phyloP scores from a whole-genome alignment of 2,329 filamentous ascomycete genomes.

The Fusarium anguioides region DNA sequence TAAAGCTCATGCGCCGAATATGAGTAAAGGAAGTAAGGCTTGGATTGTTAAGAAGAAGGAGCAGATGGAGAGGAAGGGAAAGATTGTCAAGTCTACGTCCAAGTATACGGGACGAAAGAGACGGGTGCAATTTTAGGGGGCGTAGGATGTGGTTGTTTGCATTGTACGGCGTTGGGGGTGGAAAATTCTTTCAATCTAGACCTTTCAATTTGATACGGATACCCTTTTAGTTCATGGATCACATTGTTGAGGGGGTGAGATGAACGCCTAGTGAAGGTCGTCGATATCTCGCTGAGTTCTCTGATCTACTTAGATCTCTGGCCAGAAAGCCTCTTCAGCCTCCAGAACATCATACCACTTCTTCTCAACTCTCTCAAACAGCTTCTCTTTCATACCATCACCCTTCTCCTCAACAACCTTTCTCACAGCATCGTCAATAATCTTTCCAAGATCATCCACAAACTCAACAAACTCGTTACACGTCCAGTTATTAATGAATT shows the following conservation, averaged over 20 bases:
- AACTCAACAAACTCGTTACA: slow-evolving; percentile 69
- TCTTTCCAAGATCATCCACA: slow-evolving; percentile 64
- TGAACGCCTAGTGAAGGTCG: too few relatives aligned
- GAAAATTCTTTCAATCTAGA: slow-evolving; percentile 32
- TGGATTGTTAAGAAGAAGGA: slow-evolving; percentile 91
- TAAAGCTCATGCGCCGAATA: slow-evolving; percentile 59
- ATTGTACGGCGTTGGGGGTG: slow-evolving; percentile 49
- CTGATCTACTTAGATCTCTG: slow-evolving; percentile 40
- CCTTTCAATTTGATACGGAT: slow-evolving; percentile 39
- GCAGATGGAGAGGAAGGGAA: slow-evolving; percentile 94
- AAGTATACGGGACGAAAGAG: slow-evolving; percentile 96
- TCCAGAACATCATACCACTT: slow-evolving; percentile 64
- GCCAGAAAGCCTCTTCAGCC: slow-evolving; percentile 71
- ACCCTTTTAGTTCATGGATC: slow-evolving; percentile 27
- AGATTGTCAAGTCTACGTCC: slow-evolving; percentile 89
- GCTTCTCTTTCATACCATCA: slow-evolving; percentile 44
- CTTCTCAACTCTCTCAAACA: slow-evolving; percentile 55
- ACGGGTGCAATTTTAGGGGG: slow-evolving; percentile 74
- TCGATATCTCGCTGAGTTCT: accelerated
- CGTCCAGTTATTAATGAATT: slow-evolving; percentile 78
- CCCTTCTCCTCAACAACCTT: slow-evolving; percentile 52
- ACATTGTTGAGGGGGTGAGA: too few relatives aligned
- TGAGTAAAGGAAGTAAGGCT: slow-evolving; percentile 80
- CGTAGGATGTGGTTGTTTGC: slow-evolving; percentile 26
- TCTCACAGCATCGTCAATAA: slow-evolving; percentile 66